Evolutionary conservation across 192 early-diverging fungal genomes (phyloP), one percentile per base, ranked within the genome.

Genomic region (Linnemannia schmuckeri): DNA sequence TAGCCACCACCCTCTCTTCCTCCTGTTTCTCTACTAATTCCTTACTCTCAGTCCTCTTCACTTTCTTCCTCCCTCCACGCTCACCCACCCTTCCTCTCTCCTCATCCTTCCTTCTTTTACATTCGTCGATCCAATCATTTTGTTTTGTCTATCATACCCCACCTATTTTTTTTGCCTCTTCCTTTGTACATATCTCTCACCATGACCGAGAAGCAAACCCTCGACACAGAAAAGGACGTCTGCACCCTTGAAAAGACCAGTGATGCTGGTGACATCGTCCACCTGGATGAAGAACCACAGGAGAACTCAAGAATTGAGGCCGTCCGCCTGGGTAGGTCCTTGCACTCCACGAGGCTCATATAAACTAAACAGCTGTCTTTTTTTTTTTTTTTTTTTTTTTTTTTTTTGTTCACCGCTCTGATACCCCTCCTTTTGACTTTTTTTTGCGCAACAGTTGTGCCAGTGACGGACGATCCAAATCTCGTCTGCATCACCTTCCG

Each of bases 401-500:
- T 5, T 71, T 71, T 40, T 0, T 42, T 72, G 74, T 9, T 17
- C 35, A 55, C 54, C 3, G 30, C 52, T 75, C 70, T 41, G 8
- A 71, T 38, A 10, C 6, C 12, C 20, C 12, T 38, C 70, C 40
- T 72, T 44, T 41, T 4, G 12, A 1, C 61, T 38, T 55, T 37
- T 24, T 24, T 15, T 10, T 46, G 17, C n/a, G n/a, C 52, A 22
- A 41, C 27, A 82, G 80, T 66, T 22, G 74, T 82, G 0, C 80
- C 80, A 7, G 1, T 82, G 2, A 82, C 76, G 3, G 88, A 89
- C 44, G 90, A 92, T 75, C 80, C 88, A 33, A 82, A 77, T 7
- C 57, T 92, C 46, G 83, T 88, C 37, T 74, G 81, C 12, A 42
- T 93, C n/a, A 93, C 92, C 6, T 90, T 91, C 75, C 88, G 92